phyloP scores from a whole-genome alignment of 306 rosid genomes.

The Cucurbita moschata region DNA sequence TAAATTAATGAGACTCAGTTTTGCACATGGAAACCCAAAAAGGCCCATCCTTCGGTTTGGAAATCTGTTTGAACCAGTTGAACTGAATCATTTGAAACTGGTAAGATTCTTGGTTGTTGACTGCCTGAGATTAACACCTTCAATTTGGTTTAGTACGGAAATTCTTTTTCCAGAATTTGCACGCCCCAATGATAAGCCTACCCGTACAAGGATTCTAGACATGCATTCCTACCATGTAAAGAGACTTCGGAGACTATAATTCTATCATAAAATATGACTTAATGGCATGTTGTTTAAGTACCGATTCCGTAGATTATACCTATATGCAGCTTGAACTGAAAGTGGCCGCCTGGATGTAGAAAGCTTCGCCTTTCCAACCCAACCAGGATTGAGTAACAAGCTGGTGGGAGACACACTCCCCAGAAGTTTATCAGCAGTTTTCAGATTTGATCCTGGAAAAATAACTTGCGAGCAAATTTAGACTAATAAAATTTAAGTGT shows the following conservation, averaged over 20 bases:
- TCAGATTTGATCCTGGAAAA: constrained; percentile 31
- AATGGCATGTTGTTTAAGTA: neutral
- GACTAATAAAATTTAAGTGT: neutral
- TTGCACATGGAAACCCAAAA: neutral
- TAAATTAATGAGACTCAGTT: neutral
- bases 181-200: neutral
- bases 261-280: neutral
- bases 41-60: neutral
- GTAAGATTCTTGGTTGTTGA: neutral
- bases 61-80: neutral
- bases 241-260: neutral
- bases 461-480: neutral
- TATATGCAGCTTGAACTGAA: constrained; percentile 54
- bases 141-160: neutral
- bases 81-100: neutral
- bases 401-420: constrained; percentile 24
- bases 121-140: neutral
- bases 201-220: neutral
- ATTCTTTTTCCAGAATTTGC: neutral
- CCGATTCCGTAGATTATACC: constrained; percentile 26
- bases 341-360: constrained; percentile 35
- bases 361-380: constrained; percentile 18
- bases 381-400: constrained; percentile 23
- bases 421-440: constrained; percentile 18
- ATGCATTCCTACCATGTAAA: neutral